Conservation (phyloP, 2,329 filamentous ascomycete genomes). For the Cladobotryum mycophilum region DNA sequence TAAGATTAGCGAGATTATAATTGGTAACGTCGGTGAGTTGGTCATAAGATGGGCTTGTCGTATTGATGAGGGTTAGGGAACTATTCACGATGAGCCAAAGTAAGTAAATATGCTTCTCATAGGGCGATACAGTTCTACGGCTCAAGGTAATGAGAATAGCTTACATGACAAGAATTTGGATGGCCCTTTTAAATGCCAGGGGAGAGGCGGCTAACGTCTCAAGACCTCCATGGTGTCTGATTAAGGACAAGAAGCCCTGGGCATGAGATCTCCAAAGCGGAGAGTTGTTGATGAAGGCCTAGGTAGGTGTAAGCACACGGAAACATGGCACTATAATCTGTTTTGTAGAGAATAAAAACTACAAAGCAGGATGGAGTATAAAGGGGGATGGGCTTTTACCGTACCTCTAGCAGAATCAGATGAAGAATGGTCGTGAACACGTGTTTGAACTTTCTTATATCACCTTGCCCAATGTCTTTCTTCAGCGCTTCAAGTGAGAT, state of each 20-base stretch:
- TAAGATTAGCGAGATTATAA: constrained; percentile 6
- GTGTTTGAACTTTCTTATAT: too few species aligned
- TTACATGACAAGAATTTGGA: constrained; percentile 11
- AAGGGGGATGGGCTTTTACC: too few species aligned
- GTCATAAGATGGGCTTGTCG: constrained; percentile 5
- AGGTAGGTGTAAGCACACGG: background rate
- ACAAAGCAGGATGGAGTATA: too few species aligned
- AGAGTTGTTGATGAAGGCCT: constrained; percentile 7
- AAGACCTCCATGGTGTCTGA: constrained; percentile 7
- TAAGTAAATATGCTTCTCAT: too few species aligned
- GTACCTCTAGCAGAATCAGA: too few species aligned
- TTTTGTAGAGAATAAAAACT: background rate
- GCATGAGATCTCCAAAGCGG: constrained; percentile 6
- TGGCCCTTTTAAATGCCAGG: background rate
- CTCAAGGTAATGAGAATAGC: background rate
- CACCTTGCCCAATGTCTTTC: too few species aligned
- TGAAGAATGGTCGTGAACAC: too few species aligned
- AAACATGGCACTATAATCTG: too few species aligned
- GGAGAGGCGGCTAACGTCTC: constrained; percentile 5
- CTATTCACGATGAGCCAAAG: background rate
- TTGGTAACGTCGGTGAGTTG: constrained; percentile 8
- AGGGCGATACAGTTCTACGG: background rate
- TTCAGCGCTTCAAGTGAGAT: too few species aligned
- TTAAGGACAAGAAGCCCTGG: constrained; percentile 6
- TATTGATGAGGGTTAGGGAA: constrained; percentile 8